Percentiles rank a stretch among this genome's conserved stretches.
These are phyloP conservation scores for Iris pallida DNA, from an alignment of 116 monocot species.

Conservation along the genomic window DNA sequence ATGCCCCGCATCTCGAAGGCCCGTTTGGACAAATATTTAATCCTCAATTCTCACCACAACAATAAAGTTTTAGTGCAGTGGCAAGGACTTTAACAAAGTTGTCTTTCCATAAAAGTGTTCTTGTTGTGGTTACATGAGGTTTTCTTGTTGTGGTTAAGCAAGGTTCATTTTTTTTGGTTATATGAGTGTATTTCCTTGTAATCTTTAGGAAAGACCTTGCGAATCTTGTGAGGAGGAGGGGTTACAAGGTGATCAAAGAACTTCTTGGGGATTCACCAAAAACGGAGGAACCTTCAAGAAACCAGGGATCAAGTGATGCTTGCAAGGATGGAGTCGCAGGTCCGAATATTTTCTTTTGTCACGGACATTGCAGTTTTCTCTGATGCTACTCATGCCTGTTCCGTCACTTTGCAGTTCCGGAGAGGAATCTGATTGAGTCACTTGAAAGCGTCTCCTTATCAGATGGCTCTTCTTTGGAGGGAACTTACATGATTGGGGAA, in stretches of 20 bases:
- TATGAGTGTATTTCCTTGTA: background rate
- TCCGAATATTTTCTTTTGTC: slow-evolving; percentile 18
- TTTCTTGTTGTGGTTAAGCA: too few relatives aligned
- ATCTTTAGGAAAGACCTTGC: slow-evolving; percentile 57
- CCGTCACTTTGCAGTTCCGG: slow-evolving; percentile 12
- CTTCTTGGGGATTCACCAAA: slow-evolving; percentile 29
- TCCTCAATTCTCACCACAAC: too few relatives aligned
- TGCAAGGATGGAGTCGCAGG: slow-evolving; percentile 31
- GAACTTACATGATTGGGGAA: slow-evolving; percentile 6
- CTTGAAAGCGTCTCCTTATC: slow-evolving; percentile 10
- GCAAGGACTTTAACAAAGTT: too few relatives aligned
- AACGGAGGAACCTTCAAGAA: slow-evolving; percentile 10
- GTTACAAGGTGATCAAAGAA: slow-evolving; percentile 46
- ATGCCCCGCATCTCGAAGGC: too few relatives aligned
- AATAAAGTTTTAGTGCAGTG: too few relatives aligned
- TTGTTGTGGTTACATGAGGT: too few relatives aligned
- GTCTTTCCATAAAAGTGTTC: too few relatives aligned
- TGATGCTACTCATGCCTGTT: too few relatives aligned
- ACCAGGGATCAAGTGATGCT: slow-evolving; percentile 4
- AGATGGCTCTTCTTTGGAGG: background rate
- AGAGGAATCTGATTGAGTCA: background rate
- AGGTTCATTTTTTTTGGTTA: background rate
- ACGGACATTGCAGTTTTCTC: background rate
- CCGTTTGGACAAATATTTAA: too few relatives aligned
- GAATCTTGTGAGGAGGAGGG: slow-evolving; percentile 62